phyloP scores from a whole-genome alignment of 2,329 filamentous ascomycete species.

The Verticillium isaacii region DNA sequence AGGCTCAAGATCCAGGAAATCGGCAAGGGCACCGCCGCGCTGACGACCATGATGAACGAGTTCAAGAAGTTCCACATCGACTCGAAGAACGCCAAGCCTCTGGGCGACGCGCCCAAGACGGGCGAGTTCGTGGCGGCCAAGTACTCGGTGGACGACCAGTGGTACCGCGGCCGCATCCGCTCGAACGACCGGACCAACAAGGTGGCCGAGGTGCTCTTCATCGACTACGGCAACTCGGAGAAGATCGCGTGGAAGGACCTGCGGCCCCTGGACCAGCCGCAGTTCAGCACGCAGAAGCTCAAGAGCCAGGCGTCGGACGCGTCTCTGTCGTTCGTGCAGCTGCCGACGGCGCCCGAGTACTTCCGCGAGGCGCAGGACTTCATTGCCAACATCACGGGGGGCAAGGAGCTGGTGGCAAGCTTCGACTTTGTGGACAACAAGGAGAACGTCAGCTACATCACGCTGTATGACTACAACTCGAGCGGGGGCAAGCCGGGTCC shows the following conservation, averaged over 20 bases:
- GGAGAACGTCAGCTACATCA: slow-evolving; percentile 81
- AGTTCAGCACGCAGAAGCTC: slow-evolving; percentile 78
- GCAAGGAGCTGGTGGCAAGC: slow-evolving; percentile 77
- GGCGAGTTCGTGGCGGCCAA: slow-evolving; percentile 89
- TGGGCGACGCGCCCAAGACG: slow-evolving; percentile 76
- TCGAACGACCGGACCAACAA: slow-evolving; percentile 89
- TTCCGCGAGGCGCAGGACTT: slow-evolving; percentile 73
- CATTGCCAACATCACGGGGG: slow-evolving; percentile 69
- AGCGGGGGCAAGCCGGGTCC: slow-evolving; percentile 49
- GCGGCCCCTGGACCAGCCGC: slow-evolving; percentile 70
- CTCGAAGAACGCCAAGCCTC: slow-evolving; percentile 69
- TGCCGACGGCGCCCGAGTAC: slow-evolving; percentile 79
- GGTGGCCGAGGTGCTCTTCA: slow-evolving; percentile 85
- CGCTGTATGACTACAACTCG: slow-evolving; percentile 74
- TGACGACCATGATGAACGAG: slow-evolving; percentile 83
- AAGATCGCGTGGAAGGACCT: slow-evolving; percentile 79
- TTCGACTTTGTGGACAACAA: slow-evolving; percentile 78
- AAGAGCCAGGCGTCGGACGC: slow-evolving; percentile 86
- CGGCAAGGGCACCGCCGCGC: slow-evolving; percentile 75
- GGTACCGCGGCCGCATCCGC: slow-evolving; percentile 89
- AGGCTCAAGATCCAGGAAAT: slow-evolving; percentile 89
- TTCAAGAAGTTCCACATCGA: slow-evolving; percentile 91
- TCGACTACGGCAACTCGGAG: slow-evolving; percentile 96
- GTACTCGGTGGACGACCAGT: slow-evolving; percentile 84
- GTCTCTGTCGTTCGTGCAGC: slow-evolving; percentile 80